These are phyloP conservation scores for Podospora appendiculata DNA, from an alignment of 495 filamentous ascomycete species.

Conservation along the genomic window DNA sequence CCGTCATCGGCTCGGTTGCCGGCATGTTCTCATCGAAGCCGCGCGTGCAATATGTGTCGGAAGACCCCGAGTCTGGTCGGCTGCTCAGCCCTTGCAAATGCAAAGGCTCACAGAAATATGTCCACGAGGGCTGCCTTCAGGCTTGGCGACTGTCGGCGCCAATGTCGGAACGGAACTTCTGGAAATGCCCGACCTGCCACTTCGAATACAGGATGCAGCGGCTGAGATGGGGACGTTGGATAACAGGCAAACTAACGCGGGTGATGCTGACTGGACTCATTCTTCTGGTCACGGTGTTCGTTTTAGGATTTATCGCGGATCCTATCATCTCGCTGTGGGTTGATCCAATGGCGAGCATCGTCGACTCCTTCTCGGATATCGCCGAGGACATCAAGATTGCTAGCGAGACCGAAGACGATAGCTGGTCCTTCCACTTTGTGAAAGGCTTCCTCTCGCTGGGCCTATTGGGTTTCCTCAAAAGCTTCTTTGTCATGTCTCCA, in stretches of 20 bases:
- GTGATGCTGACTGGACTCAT: conserved; percentile 60
- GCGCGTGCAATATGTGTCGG: conserved; percentile 66
- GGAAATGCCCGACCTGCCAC: conserved; percentile 80
- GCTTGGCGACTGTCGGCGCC: conserved; percentile 75
- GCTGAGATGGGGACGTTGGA: conserved; percentile 64
- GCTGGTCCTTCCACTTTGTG: conserved; percentile 75
- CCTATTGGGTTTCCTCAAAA: conserved; percentile 76
- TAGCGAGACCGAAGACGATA: conserved; percentile 8
- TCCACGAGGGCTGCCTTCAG: conserved; percentile 90
- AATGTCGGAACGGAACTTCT: conserved; percentile 61
- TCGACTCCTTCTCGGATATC: conserved; percentile 29
- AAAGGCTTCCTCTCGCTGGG: conserved; percentile 84
- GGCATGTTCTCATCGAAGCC: conserved; percentile 54
- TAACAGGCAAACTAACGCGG: conserved; percentile 60
- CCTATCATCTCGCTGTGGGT: conserved; percentile 85
- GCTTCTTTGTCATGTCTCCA: conserved; percentile 63
- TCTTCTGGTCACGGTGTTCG: conserved; percentile 60
- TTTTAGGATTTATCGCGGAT: conserved; percentile 86
- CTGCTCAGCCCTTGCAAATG: conserved; percentile 90
- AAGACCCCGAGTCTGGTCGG: conserved; percentile 66
- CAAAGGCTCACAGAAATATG: conserved; percentile 85
- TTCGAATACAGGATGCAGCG: conserved; percentile 79
- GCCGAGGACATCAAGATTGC: conserved; percentile 26
- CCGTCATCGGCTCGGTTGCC: conserved; percentile 37
- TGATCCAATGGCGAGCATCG: conserved; percentile 52